A percentile compares a stretch with the other conserved stretches of the same genome.
phyloP scores from a whole-genome alignment of 495 filamentous ascomycete species.

The Thozetella sp. region DNA sequence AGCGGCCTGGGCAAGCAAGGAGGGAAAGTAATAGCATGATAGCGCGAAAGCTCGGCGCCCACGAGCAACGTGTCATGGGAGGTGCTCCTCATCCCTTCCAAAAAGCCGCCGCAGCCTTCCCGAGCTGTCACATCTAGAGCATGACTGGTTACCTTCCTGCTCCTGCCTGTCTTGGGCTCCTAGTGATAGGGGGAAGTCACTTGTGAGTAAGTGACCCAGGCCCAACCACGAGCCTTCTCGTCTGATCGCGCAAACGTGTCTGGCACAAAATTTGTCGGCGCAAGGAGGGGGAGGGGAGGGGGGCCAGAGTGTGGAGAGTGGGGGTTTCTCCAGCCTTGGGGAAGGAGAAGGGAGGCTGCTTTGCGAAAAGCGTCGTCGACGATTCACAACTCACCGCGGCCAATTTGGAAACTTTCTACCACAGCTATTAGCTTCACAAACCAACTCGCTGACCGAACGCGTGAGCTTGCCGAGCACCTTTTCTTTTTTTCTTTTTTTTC shows the following conservation, averaged over 20 bases:
- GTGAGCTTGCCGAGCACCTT: too few relatives aligned
- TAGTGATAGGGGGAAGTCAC: too few relatives aligned
- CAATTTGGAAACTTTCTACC: too few relatives aligned
- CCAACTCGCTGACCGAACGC: too few relatives aligned
- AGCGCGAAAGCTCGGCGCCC: background rate
- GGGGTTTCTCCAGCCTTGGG: background rate
- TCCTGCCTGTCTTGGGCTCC: too few relatives aligned
- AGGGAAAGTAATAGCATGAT: background rate
- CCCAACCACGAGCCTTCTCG: background rate
- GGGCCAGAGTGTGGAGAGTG: conserved; percentile 1
- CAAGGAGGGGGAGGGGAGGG: background rate
- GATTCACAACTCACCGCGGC: too few relatives aligned
- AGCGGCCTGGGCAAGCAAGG: too few relatives aligned
- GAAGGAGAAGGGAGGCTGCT: background rate
- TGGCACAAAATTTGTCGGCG: background rate
- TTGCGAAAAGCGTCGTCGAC: background rate
- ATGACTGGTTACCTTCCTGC: too few relatives aligned
- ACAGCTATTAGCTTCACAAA: too few relatives aligned
- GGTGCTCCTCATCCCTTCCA: background rate
- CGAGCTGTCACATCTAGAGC: background rate
- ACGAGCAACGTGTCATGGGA: background rate
- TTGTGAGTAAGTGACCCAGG: too few relatives aligned
- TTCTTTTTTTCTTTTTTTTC: background rate
- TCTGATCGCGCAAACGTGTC: background rate
- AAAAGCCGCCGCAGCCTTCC: background rate